A percentile compares a stretch with the other conserved stretches of the same genome.
These are phyloP conservation scores for Suillus tomentosus DNA, from an alignment of 768 basidiomycete genomes.

Conservation along the genomic window DNA sequence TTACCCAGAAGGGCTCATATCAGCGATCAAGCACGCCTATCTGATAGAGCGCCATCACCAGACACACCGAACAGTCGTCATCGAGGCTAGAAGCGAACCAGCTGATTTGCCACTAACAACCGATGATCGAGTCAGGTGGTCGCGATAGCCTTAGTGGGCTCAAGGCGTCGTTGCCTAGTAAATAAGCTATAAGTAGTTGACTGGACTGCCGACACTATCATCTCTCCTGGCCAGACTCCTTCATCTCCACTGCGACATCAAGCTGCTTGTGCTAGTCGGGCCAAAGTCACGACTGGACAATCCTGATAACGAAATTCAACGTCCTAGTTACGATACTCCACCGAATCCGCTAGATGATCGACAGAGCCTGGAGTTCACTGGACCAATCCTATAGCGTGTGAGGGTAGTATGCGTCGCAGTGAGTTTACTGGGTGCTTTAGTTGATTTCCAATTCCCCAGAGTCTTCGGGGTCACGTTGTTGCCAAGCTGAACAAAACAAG, in stretches of 20 bases:
- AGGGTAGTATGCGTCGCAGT: not conserved
- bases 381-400: not conserved
- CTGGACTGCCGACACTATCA: not conserved
- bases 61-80: not conserved
- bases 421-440: not conserved
- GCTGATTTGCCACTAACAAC: not conserved
- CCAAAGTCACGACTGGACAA: not conserved
- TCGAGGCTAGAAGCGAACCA: slow-evolving; percentile 5
- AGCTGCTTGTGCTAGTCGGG: not conserved
- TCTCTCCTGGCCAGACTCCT: not conserved
- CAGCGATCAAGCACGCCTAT: not conserved
- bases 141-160: slow-evolving; percentile 2
- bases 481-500: not conserved
- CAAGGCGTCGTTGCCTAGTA: not conserved
- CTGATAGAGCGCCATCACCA: slow-evolving; percentile 3
- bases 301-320: not conserved
- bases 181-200: slow-evolving; percentile 5
- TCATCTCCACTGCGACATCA: not conserved
- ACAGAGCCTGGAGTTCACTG: not conserved
- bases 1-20: not conserved
- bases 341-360: not conserved
- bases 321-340: not conserved
- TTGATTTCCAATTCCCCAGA: slow-evolving; percentile 10
- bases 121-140: slow-evolving; percentile 6
- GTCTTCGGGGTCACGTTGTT: slow-evolving; percentile 1